A percentile compares a stretch with the other conserved stretches of the same genome.
Evolutionary conservation across 352 stramenopile genomes (phyloP).

Genomic region (Phytophthora capsici): DNA sequence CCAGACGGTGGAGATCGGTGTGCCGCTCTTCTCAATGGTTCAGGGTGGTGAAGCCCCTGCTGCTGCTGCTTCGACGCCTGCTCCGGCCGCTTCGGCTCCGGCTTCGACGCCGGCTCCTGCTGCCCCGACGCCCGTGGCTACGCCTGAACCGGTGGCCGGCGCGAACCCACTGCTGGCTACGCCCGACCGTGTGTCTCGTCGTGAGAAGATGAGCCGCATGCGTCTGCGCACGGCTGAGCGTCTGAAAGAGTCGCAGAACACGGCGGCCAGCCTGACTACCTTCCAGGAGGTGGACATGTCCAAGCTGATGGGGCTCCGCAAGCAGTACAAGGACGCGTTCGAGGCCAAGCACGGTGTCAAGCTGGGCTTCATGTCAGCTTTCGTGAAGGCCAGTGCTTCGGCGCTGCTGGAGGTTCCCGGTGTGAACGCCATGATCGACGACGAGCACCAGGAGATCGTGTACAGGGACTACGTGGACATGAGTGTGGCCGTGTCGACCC

Average conservation of each 20-base stretch:
- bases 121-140: conserved; percentile 22
- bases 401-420: conserved; percentile 94
- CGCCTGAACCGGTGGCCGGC: conserved; percentile 28
- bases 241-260: conserved; percentile 99
- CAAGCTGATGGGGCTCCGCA: conserved; percentile 94
- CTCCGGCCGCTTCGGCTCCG: conserved; percentile 20
- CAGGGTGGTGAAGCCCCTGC: conserved; percentile 60
- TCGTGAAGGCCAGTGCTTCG: conserved; percentile 96
- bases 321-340: conserved; percentile 97
- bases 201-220: conserved; percentile 99
- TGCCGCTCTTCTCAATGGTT: conserved; percentile 93
- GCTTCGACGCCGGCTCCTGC: conserved; percentile 31
- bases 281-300: conserved; percentile 99
- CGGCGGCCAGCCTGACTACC: conserved; percentile 97
- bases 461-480: conserved; percentile 99
- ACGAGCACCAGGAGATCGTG: conserved; percentile 97
- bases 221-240: conserved; percentile 96
- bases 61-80: conserved; percentile 26
- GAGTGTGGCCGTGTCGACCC: conserved; percentile 97
- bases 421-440: conserved; percentile 99
- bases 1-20: conserved; percentile 95
- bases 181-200: conserved; percentile 57
- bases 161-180: conserved; percentile 60
- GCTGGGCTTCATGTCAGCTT: conserved; percentile 99
- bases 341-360: conserved; percentile 98